Evolutionary conservation across 2,329 filamentous ascomycete species (phyloP), one percentile per base, ranked within the genome.

Genomic region (Cladophialophora yegresii): DNA sequence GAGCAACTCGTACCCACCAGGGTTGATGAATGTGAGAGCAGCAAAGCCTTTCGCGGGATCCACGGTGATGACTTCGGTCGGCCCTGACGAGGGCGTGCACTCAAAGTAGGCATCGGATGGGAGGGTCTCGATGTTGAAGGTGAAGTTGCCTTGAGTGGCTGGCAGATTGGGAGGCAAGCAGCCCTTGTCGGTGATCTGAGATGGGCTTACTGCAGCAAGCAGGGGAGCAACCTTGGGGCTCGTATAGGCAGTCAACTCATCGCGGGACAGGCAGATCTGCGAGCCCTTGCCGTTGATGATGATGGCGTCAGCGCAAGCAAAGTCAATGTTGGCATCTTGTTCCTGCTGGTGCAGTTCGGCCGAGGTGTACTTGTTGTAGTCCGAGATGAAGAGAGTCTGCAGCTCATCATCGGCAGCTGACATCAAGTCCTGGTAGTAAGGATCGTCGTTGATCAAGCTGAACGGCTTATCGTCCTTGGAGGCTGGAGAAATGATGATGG

Each of bases 221-320:
- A 77, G 53, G 26, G 73, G 68, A 13, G 61, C 62, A 6, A 76
- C 67, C 9, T 67, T 71, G 16, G 75, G 73, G 33, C 72, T 76
- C 2, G 75, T 78, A 57, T 76, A 77, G 1, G 76, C 70, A 26
- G 77, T 75, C 9, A 86, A 77, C 50, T 83, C 76, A 4, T 77
- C 77, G 2, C 77, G 75, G 0, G 78, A 72, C 56, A 83, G 76
- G 71, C 86, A 88, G 54, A 81, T 74, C 0, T 86, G 81, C 1
- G 78, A 77, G 4, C 85, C 85, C 69, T 85, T 84, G 20, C 87
- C 87, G 62, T 89, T 88, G 60, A 89, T 78, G 12, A 89, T 73
- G n/a, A 89, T 77, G 0, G 85, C 81, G 70, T 88, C 86, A 65
- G 84, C 84, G 75, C 87, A 89, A 0, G 80, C 77, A 26, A 84